Evolutionary conservation across 2,329 filamentous ascomycete species (phyloP).

Genomic region (Dactylellina haptotyla): DNA sequence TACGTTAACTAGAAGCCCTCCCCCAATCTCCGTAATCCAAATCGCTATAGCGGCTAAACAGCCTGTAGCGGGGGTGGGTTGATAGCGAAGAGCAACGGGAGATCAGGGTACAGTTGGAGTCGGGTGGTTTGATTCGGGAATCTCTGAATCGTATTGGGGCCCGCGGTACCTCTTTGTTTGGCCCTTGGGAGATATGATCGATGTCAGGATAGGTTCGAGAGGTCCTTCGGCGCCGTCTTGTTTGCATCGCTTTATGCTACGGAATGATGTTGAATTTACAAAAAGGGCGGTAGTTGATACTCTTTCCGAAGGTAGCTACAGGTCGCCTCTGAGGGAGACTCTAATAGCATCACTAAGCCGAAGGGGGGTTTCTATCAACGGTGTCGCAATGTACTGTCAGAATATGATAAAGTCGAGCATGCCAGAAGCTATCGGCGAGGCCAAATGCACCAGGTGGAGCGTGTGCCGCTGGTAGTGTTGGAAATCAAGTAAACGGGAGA

Average conservation of each 20-base stretch:
- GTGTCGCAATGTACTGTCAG: too few species aligned
- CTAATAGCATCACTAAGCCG: too few species aligned
- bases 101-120: background rate
- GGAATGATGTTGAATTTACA: background rate
- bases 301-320: background rate
- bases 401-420: too few species aligned
- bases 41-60: too few species aligned
- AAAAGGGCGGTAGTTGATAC: background rate
- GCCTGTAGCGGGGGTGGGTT: background rate
- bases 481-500: too few species aligned
- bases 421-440: too few species aligned
- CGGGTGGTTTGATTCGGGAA: constrained; percentile 4
- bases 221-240: constrained; percentile 44
- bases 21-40: too few species aligned
- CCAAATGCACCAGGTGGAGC: too few species aligned
- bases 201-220: constrained; percentile 31
- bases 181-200: constrained; percentile 20
- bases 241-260: constrained; percentile 50
- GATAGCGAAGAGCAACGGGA: background rate
- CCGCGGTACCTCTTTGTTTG: constrained; percentile 17
- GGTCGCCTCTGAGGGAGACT: background rate
- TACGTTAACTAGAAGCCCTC: too few species aligned
- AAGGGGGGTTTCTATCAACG: too few species aligned
- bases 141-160: background rate
- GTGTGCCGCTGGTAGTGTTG: too few species aligned